Evolutionary conservation across 768 basidiomycete species (phyloP).

Genomic region (Mycena vulgaris): DNA sequence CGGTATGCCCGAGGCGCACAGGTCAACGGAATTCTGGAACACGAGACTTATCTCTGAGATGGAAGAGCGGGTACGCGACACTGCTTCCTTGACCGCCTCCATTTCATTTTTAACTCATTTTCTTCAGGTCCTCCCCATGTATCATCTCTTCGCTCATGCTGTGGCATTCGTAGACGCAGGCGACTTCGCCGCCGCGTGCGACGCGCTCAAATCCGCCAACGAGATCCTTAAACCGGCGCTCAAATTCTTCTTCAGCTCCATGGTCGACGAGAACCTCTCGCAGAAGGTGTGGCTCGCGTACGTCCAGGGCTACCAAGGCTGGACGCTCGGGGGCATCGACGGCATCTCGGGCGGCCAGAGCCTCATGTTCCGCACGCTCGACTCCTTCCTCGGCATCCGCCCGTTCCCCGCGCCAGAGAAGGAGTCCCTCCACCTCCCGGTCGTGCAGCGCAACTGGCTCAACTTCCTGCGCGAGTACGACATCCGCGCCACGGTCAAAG

Average conservation of each 20-base stretch:
- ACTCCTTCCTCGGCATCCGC: constrained; percentile 39
- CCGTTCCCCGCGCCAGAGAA: constrained; percentile 34
- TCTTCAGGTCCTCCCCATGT: constrained; percentile 29
- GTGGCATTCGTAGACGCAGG: constrained; percentile 28
- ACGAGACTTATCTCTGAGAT: constrained; percentile 33
- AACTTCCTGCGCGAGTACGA: constrained; percentile 37
- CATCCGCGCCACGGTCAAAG: constrained; percentile 32
- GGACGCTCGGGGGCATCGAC: constrained; percentile 38
- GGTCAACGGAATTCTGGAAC: constrained; percentile 38
- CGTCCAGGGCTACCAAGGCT: constrained; percentile 40
- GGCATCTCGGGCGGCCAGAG: constrained; percentile 40
- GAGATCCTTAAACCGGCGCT: constrained; percentile 28
- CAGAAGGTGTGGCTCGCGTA: constrained; percentile 34
- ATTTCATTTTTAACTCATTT: background rate
- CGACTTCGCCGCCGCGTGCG: constrained; percentile 18
- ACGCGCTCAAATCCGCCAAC: constrained; percentile 35
- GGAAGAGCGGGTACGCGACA: constrained; percentile 30
- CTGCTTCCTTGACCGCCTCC: background rate
- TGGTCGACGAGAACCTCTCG: constrained; percentile 26
- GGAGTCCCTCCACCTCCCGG: constrained; percentile 33
- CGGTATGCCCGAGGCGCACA: constrained; percentile 37
- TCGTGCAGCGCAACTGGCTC: constrained; percentile 34
- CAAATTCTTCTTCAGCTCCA: constrained; percentile 33
- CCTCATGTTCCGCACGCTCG: constrained; percentile 36
- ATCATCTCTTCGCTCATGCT: constrained; percentile 33